Base-by-base conservation (phyloP, 345 rosid species). In the Citrus cavaleriei region DNA sequence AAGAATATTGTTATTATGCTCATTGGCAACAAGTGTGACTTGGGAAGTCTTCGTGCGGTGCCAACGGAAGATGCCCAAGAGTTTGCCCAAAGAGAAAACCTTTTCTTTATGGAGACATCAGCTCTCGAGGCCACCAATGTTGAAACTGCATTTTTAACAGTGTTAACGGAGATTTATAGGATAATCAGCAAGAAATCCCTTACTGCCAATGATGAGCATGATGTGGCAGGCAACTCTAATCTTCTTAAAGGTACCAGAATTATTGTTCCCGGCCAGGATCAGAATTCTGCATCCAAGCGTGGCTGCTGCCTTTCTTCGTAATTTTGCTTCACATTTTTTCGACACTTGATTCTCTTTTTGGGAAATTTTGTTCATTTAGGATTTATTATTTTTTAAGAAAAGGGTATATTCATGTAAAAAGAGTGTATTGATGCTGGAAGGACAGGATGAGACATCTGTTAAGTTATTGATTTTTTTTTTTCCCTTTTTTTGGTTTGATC, bases 31-130 rank as follows among this genome's bases (percentile, higher is more conserved):
- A 93, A 93, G 77, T 87, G 93, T 34, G 95, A 93, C 85, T 80
- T 93, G 78, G 91, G 89, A 63, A 93, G 91, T 75, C 80, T 90
- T 62, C 84, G 94, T 74, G 98, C 98, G 21, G 95, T 93, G 22
- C 98, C 98, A 10, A 80, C 81, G 1, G 95, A 93, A 79, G 95
- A 93, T 5, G 97, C 93, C 1, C 89, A 93, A 58, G 97, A 93
- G 86, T 93, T 93, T 76, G 97, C 95, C 10, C 94, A 93, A 62
- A 85, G 94, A 83, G 97, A 93, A 85, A 93, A 89, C 80, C 87
- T 93, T 28, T 91, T 90, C 89, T 90, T 90, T 79, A 91, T 89
- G 95, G 97, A 93, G 86, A 93, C 98, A 24, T 93, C 95, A 5
- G 93, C 98, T 19, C 91, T 91, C 0, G 95, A 93, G 83, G 85